Evolutionary conservation across 495 filamentous ascomycete genomes (phyloP).

Genomic region (Penicillium canescens): DNA sequence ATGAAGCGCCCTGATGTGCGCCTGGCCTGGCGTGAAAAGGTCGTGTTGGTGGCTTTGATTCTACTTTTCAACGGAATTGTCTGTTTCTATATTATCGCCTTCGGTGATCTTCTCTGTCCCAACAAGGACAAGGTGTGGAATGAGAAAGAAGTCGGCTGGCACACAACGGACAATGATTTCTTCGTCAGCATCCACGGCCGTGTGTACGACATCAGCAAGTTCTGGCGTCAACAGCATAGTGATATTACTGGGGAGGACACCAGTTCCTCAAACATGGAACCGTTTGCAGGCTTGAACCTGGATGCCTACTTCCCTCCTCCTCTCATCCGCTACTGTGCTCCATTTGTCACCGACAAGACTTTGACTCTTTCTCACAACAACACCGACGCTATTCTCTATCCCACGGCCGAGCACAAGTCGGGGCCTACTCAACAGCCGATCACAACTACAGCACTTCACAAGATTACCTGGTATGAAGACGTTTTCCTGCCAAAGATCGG

Average conservation of each 20-base stretch:
- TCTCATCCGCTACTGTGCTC: conserved; percentile 69
- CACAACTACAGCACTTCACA: conserved; percentile 53
- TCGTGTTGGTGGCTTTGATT: conserved; percentile 80
- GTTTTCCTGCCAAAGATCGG: conserved; percentile 77
- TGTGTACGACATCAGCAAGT: conserved; percentile 91
- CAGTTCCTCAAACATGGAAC: conserved; percentile 66
- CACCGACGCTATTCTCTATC: conserved; percentile 46
- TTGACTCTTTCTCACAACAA: conserved; percentile 62
- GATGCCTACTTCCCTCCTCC: conserved; percentile 85
- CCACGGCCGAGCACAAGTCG: conserved; percentile 62
- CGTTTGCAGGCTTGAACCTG: conserved; percentile 74
- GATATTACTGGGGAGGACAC: conserved; percentile 58
- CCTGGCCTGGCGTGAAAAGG: conserved; percentile 95
- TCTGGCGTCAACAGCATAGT: conserved; percentile 82
- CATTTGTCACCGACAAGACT: conserved; percentile 56
- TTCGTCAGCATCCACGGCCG: conserved; percentile 86
- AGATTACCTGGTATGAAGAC: conserved; percentile 73
- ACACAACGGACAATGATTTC: conserved; percentile 73
- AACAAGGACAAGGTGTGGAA: conserved; percentile 92
- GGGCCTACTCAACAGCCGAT: conserved; percentile 57
- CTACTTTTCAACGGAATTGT: conserved; percentile 78
- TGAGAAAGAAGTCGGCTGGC: conserved; percentile 65
- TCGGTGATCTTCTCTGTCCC: conserved; percentile 84
- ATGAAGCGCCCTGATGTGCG: conserved; percentile 98
- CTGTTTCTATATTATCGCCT: conserved; percentile 89